phyloP scores from a whole-genome alignment of 164 flowering plant species.

The Houttuynia cordata region DNA sequence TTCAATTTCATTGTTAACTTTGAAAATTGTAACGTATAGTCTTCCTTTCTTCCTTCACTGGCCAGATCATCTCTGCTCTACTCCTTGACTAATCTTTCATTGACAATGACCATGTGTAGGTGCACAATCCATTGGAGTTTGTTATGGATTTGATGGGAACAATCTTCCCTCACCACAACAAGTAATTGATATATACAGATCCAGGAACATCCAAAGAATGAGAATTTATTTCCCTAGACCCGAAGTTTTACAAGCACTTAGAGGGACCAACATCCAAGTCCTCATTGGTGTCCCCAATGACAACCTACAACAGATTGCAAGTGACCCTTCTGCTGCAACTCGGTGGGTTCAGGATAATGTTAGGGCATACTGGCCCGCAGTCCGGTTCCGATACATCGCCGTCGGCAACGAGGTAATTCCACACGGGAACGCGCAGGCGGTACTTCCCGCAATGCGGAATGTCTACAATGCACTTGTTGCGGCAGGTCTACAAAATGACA shows the following conservation, averaged over 20 bases:
- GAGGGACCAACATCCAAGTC: constrained; percentile 3
- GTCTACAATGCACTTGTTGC: constrained; percentile 1
- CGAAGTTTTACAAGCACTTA: background rate
- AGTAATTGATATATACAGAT: background rate
- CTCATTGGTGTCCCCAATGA: constrained; percentile 2
- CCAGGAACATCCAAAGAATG: constrained; percentile 3
- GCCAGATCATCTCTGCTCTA: too few relatives aligned
- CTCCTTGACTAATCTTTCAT: too few relatives aligned
- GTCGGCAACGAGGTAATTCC: constrained; percentile 13
- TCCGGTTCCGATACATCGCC: background rate
- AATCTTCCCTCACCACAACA: constrained; percentile 2
- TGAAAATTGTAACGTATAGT: too few relatives aligned
- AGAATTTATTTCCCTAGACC: constrained; percentile 7
- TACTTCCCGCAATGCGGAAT: constrained; percentile 5
- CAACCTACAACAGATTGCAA: constrained; percentile 2
- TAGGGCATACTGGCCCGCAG: background rate
- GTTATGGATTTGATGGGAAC: constrained; percentile 1
- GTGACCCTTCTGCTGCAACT: constrained; percentile 1
- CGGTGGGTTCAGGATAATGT: constrained; percentile 5
- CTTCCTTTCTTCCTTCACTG: too few relatives aligned
- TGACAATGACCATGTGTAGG: too few relatives aligned
- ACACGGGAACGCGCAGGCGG: background rate
- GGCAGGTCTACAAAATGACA: constrained; percentile 3
- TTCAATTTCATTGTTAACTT: too few relatives aligned
- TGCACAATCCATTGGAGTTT: too few relatives aligned